Conservation (phyloP, 2,329 filamentous ascomycete species). For the Lecanosticta acicola region DNA sequence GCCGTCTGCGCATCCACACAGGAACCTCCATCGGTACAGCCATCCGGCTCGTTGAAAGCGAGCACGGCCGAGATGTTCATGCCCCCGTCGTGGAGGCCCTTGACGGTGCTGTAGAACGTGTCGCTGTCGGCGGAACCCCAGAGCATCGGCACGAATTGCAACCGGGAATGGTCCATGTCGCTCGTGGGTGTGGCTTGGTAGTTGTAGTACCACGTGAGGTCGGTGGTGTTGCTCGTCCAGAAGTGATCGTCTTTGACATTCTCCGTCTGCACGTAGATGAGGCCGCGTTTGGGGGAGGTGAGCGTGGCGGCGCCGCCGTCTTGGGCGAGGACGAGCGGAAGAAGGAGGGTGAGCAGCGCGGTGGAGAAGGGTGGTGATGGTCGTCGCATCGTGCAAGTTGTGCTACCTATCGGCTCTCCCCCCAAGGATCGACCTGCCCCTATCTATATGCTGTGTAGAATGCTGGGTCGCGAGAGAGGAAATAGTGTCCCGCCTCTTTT, state of each 20-base stretch:
- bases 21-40: conserved; percentile 55
- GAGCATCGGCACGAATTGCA: conserved; percentile 77
- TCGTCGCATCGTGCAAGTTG: conserved; percentile 7
- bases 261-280: conserved; percentile 59
- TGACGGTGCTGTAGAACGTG: conserved; percentile 58
- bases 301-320: neutral
- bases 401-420: neutral
- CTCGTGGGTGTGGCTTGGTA: conserved; percentile 52
- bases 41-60: conserved; percentile 77
- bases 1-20: conserved; percentile 55
- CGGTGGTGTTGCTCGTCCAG: conserved; percentile 54
- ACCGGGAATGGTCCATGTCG: conserved; percentile 39
- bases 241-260: conserved; percentile 58
- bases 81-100: conserved; percentile 46
- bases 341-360: conserved; percentile 5
- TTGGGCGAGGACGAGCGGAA: conserved; percentile 17
- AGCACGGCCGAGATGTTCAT: conserved; percentile 62
- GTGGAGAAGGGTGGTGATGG: too few species aligned
- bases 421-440: too few species aligned
- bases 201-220: conserved; percentile 82
- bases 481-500: neutral
- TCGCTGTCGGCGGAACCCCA: conserved; percentile 56
- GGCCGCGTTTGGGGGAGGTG: conserved; percentile 61
- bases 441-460: too few species aligned
- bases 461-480: too few species aligned